Percentiles rank a stretch among this genome's conserved stretches.
phyloP scores from a whole-genome alignment of 2,329 filamentous ascomycete species.

The Colletotrichum musicola region DNA sequence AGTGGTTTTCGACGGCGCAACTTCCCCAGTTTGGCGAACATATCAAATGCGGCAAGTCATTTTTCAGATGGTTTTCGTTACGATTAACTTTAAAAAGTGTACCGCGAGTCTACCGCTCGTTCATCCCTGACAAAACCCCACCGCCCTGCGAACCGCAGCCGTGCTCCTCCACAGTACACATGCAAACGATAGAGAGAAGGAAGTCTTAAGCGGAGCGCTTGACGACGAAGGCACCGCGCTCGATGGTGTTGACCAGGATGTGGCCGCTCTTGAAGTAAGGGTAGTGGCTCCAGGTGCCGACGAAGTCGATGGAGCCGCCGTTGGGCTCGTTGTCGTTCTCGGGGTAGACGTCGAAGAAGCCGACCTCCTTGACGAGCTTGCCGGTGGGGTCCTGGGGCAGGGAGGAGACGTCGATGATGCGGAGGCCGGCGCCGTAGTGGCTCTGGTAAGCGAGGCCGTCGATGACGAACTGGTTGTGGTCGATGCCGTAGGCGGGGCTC shows the following conservation, averaged over 20 bases:
- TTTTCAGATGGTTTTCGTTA: no score
- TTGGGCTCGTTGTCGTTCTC: constrained; percentile 43
- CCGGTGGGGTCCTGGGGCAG: constrained; percentile 52
- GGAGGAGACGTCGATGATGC: constrained; percentile 49
- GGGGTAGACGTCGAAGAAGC: constrained; percentile 60
- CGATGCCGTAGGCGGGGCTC: constrained; percentile 50
- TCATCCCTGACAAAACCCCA: no score
- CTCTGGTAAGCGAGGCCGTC: constrained; percentile 58
- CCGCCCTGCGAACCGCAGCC: no score
- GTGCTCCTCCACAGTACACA: no score
- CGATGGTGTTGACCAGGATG: constrained; percentile 43
- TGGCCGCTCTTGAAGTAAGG: constrained; percentile 41
- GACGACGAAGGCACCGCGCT: constrained; percentile 42
- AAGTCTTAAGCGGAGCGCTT: constrained; percentile 32
- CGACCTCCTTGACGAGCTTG: constrained; percentile 53
- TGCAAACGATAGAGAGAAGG: no score
- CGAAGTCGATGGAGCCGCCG: constrained; percentile 39
- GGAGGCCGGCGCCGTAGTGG: constrained; percentile 59
- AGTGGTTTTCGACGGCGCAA: no score
- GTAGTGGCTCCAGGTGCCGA: constrained; percentile 42
- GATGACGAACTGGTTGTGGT: constrained; percentile 60
- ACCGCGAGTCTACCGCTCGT: no score
- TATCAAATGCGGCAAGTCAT: no score
- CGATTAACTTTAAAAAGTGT: no score
- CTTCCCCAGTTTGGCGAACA: no score